Evolutionary conservation across 164 flowering plant genomes (phyloP).

Genomic region (Tinospora cordifolia): DNA sequence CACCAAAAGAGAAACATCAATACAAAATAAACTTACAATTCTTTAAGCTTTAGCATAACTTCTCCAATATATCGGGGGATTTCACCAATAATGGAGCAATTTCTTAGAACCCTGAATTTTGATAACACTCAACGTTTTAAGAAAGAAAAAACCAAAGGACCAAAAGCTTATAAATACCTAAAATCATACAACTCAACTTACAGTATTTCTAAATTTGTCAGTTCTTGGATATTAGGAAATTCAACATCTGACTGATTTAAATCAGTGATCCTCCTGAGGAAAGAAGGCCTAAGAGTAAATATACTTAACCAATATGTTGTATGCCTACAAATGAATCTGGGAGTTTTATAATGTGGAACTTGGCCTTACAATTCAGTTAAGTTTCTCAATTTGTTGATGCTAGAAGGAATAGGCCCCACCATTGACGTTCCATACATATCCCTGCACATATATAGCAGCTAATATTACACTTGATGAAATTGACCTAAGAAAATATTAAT

Average conservation of each 20-base stretch:
- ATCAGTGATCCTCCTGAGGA: constrained; percentile 74
- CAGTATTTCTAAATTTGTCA: constrained; percentile 36
- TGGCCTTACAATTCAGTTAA: constrained; percentile 46
- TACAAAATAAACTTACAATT: constrained; percentile 39
- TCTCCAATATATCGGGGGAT: constrained; percentile 52
- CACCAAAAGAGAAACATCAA: neutral
- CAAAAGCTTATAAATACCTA: neutral
- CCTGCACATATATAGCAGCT: constrained; percentile 32
- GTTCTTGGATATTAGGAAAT: constrained; percentile 47
- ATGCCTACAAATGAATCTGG: neutral
- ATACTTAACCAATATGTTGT: neutral
- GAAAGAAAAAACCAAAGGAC: neutral
- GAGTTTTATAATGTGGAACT: neutral
- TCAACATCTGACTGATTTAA: constrained; percentile 35
- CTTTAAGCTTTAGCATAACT: constrained; percentile 21
- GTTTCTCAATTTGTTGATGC: constrained; percentile 40
- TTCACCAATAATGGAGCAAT: constrained; percentile 49
- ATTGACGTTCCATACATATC: constrained; percentile 76
- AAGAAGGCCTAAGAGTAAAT: constrained; percentile 9
- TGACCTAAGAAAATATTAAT: neutral
- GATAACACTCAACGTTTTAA: neutral
- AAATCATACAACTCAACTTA: constrained; percentile 32
- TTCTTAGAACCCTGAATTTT: constrained; percentile 52
- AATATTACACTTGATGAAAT: constrained; percentile 1
- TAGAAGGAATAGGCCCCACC: constrained; percentile 79